These are phyloP conservation scores for Sugiyamaella lignohabitans DNA, from an alignment of 805 yeast species.

Conservation along the genomic window DNA sequence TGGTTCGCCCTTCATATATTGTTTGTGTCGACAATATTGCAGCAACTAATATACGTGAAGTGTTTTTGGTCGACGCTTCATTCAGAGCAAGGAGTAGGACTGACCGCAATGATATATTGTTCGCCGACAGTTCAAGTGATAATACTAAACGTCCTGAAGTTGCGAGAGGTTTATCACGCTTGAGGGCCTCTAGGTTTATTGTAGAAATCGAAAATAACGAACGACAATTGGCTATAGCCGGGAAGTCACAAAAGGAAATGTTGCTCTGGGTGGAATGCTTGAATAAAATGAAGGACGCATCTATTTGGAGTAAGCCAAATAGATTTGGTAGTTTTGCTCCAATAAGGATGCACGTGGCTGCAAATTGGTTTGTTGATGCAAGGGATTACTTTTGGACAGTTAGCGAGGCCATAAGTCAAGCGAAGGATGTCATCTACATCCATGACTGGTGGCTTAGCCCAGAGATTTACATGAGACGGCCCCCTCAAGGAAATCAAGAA, in stretches of 20 bases:
- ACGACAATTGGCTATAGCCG: slow-evolving; percentile 45
- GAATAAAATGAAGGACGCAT: slow-evolving; percentile 54
- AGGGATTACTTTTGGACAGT: slow-evolving; percentile 97
- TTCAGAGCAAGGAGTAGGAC: slow-evolving; percentile 44
- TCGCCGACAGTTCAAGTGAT: slow-evolving; percentile 29
- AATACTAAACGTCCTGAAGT: slow-evolving; percentile 8
- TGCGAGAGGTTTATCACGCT: slow-evolving; percentile 6
- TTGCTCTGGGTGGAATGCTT: slow-evolving; percentile 77
- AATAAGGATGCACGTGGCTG: slow-evolving; percentile 71
- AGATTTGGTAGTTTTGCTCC: slow-evolving; percentile 94
- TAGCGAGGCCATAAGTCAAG: slow-evolving; percentile 86
- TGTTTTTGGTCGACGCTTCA: slow-evolving; percentile 76
- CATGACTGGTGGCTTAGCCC: slow-evolving; percentile 99
- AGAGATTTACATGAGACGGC: slow-evolving; percentile 85
- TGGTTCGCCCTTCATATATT: slow-evolving; percentile 77
- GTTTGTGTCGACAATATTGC: slow-evolving; percentile 80
- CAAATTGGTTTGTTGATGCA: slow-evolving; percentile 96
- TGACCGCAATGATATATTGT: slow-evolving; percentile 23
- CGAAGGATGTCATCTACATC: slow-evolving; percentile 84
- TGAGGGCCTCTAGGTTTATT: slow-evolving; percentile 19
- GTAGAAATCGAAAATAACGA: slow-evolving; percentile 29
- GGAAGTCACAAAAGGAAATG: slow-evolving; percentile 72
- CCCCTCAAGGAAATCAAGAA: slow-evolving; percentile 90
- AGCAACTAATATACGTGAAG: slow-evolving; percentile 85
- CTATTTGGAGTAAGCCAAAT: slow-evolving; percentile 67